These are phyloP conservation scores for Cytospora schulzeri DNA, from an alignment of 2,329 filamentous ascomycete genomes.

Conservation along the genomic window DNA sequence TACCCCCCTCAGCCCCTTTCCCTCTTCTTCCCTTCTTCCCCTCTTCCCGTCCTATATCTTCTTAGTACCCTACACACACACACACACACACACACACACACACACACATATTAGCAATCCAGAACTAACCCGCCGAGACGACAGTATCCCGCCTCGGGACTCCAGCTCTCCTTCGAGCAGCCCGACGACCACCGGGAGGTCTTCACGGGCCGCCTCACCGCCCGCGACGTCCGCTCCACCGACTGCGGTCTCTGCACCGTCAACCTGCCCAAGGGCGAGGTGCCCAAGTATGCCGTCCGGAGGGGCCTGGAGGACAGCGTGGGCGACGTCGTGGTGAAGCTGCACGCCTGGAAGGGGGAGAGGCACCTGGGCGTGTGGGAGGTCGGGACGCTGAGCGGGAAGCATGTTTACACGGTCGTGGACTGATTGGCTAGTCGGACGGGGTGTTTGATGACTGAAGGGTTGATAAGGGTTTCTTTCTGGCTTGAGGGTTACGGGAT, in stretches of 20 bases:
- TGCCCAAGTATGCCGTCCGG: constrained; percentile 18
- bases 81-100: neutral
- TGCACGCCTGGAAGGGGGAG: constrained; percentile 30
- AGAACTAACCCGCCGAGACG: neutral
- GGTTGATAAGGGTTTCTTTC: neutral
- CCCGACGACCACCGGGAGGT: constrained; percentile 17
- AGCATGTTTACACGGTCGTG: constrained; percentile 11
- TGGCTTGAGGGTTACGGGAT: neutral
- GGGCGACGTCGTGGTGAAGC: constrained; percentile 21
- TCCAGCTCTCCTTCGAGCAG: constrained; percentile 26
- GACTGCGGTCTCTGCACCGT: constrained; percentile 23
- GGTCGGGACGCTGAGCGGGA: constrained; percentile 27
- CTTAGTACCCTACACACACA: neutral
- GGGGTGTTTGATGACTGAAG: neutral
- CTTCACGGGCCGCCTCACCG: constrained; percentile 24
- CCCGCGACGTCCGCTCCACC: constrained; percentile 20
- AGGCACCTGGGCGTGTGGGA: constrained; percentile 26
- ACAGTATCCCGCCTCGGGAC: constrained; percentile 25
- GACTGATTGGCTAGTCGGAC: neutral
- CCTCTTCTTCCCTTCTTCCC: neutral
- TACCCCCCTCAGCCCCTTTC: too few relatives aligned
- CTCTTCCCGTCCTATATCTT: neutral
- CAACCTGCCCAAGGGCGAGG: constrained; percentile 13
- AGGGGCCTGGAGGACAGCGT: neutral
- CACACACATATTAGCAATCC: too few relatives aligned